A percentile compares a stretch with the other conserved stretches of the same genome.
Evolutionary conservation across 1,284 basidiomycete species (phyloP).

Genomic region (Sporisorium scitamineum): DNA sequence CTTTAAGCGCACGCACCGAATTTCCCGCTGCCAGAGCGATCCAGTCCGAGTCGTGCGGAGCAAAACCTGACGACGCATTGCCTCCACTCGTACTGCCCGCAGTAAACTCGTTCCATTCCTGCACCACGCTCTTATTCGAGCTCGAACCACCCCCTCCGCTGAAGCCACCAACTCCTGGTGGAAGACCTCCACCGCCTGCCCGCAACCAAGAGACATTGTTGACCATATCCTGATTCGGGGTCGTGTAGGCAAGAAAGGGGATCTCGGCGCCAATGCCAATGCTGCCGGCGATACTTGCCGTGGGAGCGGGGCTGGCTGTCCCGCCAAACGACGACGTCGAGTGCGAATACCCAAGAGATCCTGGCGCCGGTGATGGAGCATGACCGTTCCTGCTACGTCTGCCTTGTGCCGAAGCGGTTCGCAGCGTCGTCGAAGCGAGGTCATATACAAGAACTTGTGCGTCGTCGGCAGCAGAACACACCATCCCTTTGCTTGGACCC

Average conservation of each 20-base stretch:
- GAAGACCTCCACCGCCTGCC: constrained; percentile 35
- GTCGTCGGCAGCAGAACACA: constrained; percentile 68
- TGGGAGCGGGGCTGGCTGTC: constrained; percentile 43
- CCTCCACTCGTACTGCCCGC: constrained; percentile 26
- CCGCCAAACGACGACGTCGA: constrained; percentile 45
- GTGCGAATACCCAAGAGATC: constrained; percentile 43
- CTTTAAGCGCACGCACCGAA: constrained; percentile 48
- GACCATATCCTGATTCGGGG: constrained; percentile 64
- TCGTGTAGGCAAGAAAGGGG: constrained; percentile 65
- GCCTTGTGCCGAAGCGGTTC: constrained; percentile 66
- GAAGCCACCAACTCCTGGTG: constrained; percentile 40
- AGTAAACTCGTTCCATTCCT: constrained; percentile 68
- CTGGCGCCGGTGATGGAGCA: constrained; percentile 53
- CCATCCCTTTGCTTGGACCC: constrained; percentile 67
- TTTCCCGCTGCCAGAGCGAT: constrained; percentile 49
- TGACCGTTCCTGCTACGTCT: constrained; percentile 64
- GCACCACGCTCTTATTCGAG: constrained; percentile 57
- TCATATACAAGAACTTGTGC: constrained; percentile 68
- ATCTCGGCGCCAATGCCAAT: constrained; percentile 63
- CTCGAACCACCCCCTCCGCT: constrained; percentile 25
- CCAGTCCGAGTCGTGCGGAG: constrained; percentile 53
- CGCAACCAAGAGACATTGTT: constrained; percentile 68
- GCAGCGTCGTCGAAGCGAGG: constrained; percentile 63
- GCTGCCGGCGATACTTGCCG: constrained; percentile 41
- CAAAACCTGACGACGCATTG: constrained; percentile 26